A percentile compares a stretch with the other conserved stretches of the same genome.
Evolutionary conservation across 371 early-diverging fungal species (phyloP).

Genomic region (Mucor indicus): DNA sequence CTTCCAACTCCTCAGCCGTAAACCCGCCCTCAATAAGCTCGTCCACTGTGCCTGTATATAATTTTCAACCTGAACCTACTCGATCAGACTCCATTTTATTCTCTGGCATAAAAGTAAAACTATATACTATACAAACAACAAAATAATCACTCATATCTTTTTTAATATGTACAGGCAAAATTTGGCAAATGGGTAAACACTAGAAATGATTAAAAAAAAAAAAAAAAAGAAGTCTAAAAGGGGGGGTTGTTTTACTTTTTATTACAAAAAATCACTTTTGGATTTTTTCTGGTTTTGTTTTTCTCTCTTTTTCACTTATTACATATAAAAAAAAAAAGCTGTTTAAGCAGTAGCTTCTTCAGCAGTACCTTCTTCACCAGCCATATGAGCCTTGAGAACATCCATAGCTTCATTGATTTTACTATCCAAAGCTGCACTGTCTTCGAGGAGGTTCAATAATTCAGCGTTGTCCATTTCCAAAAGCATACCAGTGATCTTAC

Average conservation of each 20-base stretch:
- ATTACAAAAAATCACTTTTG: background rate
- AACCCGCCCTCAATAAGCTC: constrained; percentile 8
- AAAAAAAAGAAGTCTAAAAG: background rate
- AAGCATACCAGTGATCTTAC: constrained; percentile 99
- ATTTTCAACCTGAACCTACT: background rate
- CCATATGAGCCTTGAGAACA: constrained; percentile 61
- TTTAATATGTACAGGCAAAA: constrained; percentile 2
- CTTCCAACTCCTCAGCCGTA: too few relatives aligned
- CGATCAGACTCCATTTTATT: constrained; percentile 2
- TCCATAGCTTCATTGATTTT: constrained; percentile 87
- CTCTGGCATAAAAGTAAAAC: constrained; percentile 7
- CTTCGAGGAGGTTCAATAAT: constrained; percentile 85
- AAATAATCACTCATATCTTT: background rate
- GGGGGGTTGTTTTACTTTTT: too few relatives aligned
- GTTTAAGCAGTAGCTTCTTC: constrained; percentile 12
- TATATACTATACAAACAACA: background rate
- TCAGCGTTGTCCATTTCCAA: constrained; percentile 97
- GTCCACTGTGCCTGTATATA: constrained; percentile 10
- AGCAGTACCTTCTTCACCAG: constrained; percentile 16
- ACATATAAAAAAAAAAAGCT: constrained; percentile 1
- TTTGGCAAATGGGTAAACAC: constrained; percentile 15
- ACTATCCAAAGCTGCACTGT: constrained; percentile 63
- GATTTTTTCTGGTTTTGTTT: background rate
- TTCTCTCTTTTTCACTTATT: constrained; percentile 7
- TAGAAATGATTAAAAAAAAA: background rate